phyloP scores from a whole-genome alignment of 257 asterid species.

The Marsdenia floribunda region DNA sequence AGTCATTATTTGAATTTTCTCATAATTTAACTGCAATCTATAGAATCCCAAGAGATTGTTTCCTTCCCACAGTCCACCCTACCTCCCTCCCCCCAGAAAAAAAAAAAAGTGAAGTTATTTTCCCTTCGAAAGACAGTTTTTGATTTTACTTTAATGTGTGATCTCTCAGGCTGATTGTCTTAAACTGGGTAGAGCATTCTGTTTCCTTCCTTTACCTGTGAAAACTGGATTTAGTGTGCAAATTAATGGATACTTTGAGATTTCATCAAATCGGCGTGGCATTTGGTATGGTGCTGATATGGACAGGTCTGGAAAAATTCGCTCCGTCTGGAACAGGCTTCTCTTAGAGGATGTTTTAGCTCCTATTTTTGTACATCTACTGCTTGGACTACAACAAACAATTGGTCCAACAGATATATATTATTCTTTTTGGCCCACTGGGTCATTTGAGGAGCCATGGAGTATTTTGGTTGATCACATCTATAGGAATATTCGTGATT shows the following conservation, averaged over 20 bases:
- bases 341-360: conserved; percentile 85
- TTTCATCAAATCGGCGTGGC: conserved; percentile 96
- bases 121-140: neutral
- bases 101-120: neutral
- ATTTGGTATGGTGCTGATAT: conserved; percentile 99
- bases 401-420: conserved; percentile 58
- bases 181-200: conserved; percentile 80
- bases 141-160: conserved; percentile 5
- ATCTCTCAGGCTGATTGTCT: conserved; percentile 52
- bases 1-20: neutral
- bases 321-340: conserved; percentile 97
- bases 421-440: conserved; percentile 89
- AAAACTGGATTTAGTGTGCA: conserved; percentile 84
- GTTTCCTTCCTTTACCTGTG: conserved; percentile 94
- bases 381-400: conserved; percentile 49
- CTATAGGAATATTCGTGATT: conserved; percentile 48
- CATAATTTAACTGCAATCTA: too few species aligned
- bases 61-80: too few species aligned
- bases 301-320: conserved; percentile 95
- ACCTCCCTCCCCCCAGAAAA: neutral
- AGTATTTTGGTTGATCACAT: conserved; percentile 63
- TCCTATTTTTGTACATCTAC: conserved; percentile 63
- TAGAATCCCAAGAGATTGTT: too few species aligned
- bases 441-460: conserved; percentile 95
- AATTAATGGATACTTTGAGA: conserved; percentile 88